A percentile compares a stretch with the other conserved stretches of the same genome.
phyloP scores from a whole-genome alignment of 768 basidiomycete genomes.

The Tricholoma sp. region DNA sequence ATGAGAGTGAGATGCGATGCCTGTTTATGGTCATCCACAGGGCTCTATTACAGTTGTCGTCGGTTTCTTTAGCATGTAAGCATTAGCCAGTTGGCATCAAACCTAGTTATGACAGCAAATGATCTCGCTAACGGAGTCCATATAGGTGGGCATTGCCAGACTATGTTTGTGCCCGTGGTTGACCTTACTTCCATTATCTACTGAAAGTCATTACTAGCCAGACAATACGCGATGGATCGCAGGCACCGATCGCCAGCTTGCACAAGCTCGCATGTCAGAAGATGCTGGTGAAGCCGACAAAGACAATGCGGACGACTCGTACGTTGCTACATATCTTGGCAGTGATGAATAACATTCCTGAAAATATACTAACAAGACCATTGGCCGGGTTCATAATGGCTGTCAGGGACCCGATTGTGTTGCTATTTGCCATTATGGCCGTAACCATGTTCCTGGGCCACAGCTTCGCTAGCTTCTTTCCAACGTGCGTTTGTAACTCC shows the following conservation, averaged over 20 bases:
- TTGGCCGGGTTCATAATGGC: slow-evolving; percentile 49
- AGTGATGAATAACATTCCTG: neutral
- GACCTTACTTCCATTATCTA: neutral
- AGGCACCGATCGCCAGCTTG: slow-evolving; percentile 44
- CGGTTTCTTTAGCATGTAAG: slow-evolving; percentile 51
- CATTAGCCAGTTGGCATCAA: neutral
- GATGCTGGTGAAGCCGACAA: slow-evolving; percentile 65
- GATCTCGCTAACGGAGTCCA: neutral
- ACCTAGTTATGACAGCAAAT: too few species aligned
- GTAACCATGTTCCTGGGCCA: slow-evolving; percentile 48
- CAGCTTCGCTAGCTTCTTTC: slow-evolving; percentile 60
- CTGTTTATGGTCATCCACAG: slow-evolving; percentile 25
- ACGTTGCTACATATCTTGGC: slow-evolving; percentile 16
- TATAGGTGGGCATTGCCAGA: slow-evolving; percentile 55
- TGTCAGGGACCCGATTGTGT: slow-evolving; percentile 49
- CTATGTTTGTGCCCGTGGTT: slow-evolving; percentile 34
- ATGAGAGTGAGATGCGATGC: neutral
- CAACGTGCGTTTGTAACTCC: slow-evolving; percentile 28
- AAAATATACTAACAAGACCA: slow-evolving; percentile 27
- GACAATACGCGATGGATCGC: slow-evolving; percentile 59
- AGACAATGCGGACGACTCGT: slow-evolving; percentile 55
- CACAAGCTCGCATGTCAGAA: slow-evolving; percentile 61
- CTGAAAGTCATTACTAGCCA: slow-evolving; percentile 31
- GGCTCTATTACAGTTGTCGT: slow-evolving; percentile 60
- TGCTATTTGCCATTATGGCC: slow-evolving; percentile 48